phyloP scores from a whole-genome alignment of 805 yeast species.

The Wickerhamiella bombiphila region DNA sequence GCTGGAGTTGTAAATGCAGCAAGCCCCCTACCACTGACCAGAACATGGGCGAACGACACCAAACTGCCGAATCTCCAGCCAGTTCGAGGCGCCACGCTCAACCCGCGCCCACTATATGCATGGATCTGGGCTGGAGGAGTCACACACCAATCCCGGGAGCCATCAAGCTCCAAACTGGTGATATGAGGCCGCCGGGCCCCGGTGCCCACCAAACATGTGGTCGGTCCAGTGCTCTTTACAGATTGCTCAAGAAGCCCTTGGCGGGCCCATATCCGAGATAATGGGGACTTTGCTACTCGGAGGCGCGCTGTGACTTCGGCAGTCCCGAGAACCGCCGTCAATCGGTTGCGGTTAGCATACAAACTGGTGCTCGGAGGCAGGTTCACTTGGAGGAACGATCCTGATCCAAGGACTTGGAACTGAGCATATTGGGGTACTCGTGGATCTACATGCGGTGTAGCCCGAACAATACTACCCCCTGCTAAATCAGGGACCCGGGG shows the following conservation, averaged over 20 bases:
- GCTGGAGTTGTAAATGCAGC: slow-evolving; percentile 30
- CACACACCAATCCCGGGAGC: slow-evolving; percentile 31
- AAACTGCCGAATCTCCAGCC: slow-evolving; percentile 12
- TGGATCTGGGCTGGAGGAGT: slow-evolving; percentile 26
- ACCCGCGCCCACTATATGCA: slow-evolving; percentile 32
- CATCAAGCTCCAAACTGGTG: slow-evolving; percentile 27
- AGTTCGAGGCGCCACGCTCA: slow-evolving; percentile 19
- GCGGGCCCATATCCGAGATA: slow-evolving; percentile 12
- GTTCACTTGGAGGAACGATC: slow-evolving; percentile 80
- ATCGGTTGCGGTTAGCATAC: slow-evolving; percentile 12
- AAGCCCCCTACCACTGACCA: slow-evolving; percentile 32
- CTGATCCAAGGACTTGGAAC: slow-evolving; percentile 42
- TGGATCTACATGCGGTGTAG: slow-evolving; percentile 15
- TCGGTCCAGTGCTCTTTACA: slow-evolving; percentile 13
- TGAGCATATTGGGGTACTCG: slow-evolving; percentile 10
- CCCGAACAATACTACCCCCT: slow-evolving; percentile 12
- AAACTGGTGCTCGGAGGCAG: slow-evolving; percentile 31
- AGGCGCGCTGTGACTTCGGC: slow-evolving; percentile 10
- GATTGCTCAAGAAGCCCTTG: slow-evolving; percentile 17
- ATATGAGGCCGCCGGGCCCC: slow-evolving; percentile 11
- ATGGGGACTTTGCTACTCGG: slow-evolving; percentile 8
- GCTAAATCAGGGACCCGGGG: slow-evolving; percentile 16
- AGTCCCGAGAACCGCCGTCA: slow-evolving; percentile 15
- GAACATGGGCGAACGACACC: slow-evolving; percentile 22
- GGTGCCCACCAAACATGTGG: slow-evolving; percentile 13